These are phyloP conservation scores for Fremontodendron californicum DNA, from an alignment of 345 rosid species.

Conservation along the genomic window DNA sequence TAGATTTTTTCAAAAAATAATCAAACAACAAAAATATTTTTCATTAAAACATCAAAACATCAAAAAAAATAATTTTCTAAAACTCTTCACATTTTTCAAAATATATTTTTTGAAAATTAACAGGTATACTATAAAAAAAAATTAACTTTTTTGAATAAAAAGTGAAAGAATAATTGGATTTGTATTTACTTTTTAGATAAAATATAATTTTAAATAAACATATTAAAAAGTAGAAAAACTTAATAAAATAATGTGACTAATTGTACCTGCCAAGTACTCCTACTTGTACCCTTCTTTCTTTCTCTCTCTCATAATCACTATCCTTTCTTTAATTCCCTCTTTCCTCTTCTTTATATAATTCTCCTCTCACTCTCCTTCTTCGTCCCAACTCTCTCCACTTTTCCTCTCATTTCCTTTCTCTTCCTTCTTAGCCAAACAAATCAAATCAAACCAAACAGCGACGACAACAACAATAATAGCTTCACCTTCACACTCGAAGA, in stretches of 20 bases:
- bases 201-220: background rate
- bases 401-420: background rate
- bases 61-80: too few species aligned
- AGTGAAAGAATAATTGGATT: too few species aligned
- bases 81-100: too few species aligned
- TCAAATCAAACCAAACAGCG: background rate
- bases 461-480: background rate
- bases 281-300: background rate
- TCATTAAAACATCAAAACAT: too few species aligned
- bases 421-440: background rate
- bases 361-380: background rate
- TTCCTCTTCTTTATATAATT: background rate
- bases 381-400: background rate
- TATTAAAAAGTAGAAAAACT: background rate
- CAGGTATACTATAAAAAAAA: too few species aligned
- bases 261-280: background rate
- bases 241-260: background rate
- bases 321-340: background rate
- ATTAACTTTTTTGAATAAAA: too few species aligned
- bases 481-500: background rate
- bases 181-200: too few species aligned
- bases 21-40: too few species aligned
- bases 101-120: too few species aligned
- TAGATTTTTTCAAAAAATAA: too few species aligned
- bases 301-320: background rate